phyloP scores from a whole-genome alignment of 768 basidiomycete genomes.

The Phallus indusiatus region DNA sequence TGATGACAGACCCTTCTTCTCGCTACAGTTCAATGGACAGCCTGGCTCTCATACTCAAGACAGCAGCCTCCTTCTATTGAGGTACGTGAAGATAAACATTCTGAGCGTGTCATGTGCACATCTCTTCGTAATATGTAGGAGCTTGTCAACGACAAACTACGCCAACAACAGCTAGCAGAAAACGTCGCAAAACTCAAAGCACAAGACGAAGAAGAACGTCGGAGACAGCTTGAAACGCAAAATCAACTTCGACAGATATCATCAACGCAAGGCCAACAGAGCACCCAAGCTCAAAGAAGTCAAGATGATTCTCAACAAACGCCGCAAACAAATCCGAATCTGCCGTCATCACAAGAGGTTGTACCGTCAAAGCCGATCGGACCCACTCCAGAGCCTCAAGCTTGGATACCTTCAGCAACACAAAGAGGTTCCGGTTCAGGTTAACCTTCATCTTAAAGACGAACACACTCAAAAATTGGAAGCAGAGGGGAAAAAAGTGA shows the following conservation, averaged over 20 bases:
- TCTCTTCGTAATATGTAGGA: conserved; percentile 2
- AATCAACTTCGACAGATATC: background rate
- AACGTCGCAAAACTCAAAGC: conserved; percentile 9
- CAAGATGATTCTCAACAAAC: too few species aligned
- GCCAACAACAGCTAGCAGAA: conserved; percentile 1
- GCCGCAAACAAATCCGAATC: too few species aligned
- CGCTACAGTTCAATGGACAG: conserved; percentile 2
- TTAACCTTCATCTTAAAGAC: background rate
- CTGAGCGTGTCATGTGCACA: background rate
- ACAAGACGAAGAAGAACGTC: conserved; percentile 7
- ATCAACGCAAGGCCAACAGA: background rate
- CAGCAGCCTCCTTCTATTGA: background rate
- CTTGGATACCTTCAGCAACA: background rate
- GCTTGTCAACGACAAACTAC: background rate
- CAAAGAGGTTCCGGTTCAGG: background rate
- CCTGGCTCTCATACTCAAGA: conserved; percentile 6
- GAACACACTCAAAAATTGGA: too few species aligned
- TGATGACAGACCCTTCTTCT: background rate
- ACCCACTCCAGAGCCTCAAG: conserved; percentile 5
- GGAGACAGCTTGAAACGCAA: background rate
- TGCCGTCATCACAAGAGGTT: background rate
- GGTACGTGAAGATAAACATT: background rate
- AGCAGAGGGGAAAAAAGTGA: background rate
- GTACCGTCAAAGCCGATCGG: conserved; percentile 2
- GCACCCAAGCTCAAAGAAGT: background rate